phyloP scores from a whole-genome alignment of 768 basidiomycete genomes.

The Hygrophorus pudorinus region DNA sequence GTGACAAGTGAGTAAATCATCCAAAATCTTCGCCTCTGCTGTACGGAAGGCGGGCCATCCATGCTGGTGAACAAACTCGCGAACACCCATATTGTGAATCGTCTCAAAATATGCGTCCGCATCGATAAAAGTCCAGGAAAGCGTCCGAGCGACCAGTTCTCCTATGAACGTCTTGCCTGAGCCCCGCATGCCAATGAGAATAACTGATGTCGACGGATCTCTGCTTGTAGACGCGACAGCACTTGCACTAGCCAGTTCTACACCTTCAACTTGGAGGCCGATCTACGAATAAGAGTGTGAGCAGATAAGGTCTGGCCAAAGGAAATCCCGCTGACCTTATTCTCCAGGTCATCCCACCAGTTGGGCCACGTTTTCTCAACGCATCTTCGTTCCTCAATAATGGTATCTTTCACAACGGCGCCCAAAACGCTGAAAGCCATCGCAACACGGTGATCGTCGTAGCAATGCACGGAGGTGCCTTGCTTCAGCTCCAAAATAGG shows the following conservation, averaged over 20 bases:
- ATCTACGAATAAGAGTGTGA: constrained; percentile 41
- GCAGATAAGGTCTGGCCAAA: not conserved
- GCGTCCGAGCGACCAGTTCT: constrained; percentile 57
- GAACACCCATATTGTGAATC: constrained; percentile 49
- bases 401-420: constrained; percentile 58
- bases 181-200: constrained; percentile 94
- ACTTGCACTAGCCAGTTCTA: constrained; percentile 51
- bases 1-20: constrained; percentile 53
- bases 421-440: constrained; percentile 96
- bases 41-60: constrained; percentile 89
- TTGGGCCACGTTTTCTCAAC: constrained; percentile 99
- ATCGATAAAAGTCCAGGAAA: constrained; percentile 69
- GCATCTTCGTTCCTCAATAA: constrained; percentile 92
- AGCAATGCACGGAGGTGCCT: constrained; percentile 85
- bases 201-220: constrained; percentile 43
- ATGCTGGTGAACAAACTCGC: constrained; percentile 67
- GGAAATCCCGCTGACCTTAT: constrained; percentile 53
- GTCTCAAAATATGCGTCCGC: constrained; percentile 74
- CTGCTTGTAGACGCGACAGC: constrained; percentile 21
- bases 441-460: constrained; percentile 97
- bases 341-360: constrained; percentile 98
- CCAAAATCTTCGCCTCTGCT: constrained; percentile 62
- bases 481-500: constrained; percentile 50
- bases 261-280: constrained; percentile 78
- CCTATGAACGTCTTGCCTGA: constrained; percentile 92